Base-by-base conservation (phyloP, 2,329 filamentous ascomycete genomes). In the Diaporthe citrichinensis region DNA sequence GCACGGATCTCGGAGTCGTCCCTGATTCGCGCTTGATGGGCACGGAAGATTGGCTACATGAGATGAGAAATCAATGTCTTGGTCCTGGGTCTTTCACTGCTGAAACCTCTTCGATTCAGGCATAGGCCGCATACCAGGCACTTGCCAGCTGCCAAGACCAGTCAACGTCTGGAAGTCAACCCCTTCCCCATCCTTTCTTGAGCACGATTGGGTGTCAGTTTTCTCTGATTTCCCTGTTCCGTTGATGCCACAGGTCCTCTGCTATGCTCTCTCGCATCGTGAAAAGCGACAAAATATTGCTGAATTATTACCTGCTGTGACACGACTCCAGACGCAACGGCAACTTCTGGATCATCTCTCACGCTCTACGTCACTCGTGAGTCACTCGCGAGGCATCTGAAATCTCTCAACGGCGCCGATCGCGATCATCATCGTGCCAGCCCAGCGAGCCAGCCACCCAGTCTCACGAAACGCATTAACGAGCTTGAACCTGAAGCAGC, bases 11-110 rank as follows among this genome's bases (percentile, higher is more conserved):
- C 49, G 34, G 36, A 28, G 57, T 44, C 57, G 61, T 36, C 46
- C 46, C 67, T 74, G 67, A 72, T 74, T 74, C 36, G 73, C 51
- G 46, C 73, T 62, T 62, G 67, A 59, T 61, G 39, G 36, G 34
- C 67, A 72, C 65, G 53, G 44, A 34, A 34, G 41, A 55, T 58
- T 65, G 65, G 65, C 36, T 46, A 74, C 23, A 72, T 71, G 73
- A 62, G 65, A 71, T 69, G 73, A 39, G 61, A 71, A 41, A 23
- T 57, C 53, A 20, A n/a, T 72, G 46, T 55, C 57, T 61, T 62
- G 25, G 55, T 39, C 41, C 67, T 69, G 55, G 69, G 34, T 53
- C 46, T 28, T 58, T 49, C 65, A 28, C 36, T 71, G n/a, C 67
- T 72, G 67, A 74, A 74, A 74, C 72, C 28, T 25, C 23, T 20